These are phyloP conservation scores for Trichoderma pleuroti DNA, from an alignment of 2,329 filamentous ascomycete species.

Conservation along the genomic window DNA sequence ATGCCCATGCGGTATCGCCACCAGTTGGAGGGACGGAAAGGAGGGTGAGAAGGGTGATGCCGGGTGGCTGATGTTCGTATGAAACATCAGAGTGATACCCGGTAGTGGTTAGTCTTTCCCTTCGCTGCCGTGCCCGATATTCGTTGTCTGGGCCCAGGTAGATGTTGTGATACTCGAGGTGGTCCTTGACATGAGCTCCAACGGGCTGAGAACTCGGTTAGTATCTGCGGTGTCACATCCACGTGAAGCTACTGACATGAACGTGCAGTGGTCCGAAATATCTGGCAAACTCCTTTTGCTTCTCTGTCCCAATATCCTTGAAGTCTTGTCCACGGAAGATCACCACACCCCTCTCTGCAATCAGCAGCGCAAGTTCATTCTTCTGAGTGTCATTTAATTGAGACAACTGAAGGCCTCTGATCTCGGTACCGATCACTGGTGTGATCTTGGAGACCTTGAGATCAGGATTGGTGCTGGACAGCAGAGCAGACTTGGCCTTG, in stretches of 20 bases:
- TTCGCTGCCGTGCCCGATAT: conserved; percentile 1
- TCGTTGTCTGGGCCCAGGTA: conserved; percentile 14
- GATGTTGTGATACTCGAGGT: conserved; percentile 15
- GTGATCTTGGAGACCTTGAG: conserved; percentile 40
- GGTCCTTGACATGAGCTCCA: conserved; percentile 12
- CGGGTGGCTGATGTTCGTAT: conserved; percentile 50
- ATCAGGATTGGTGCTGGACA: conserved; percentile 28
- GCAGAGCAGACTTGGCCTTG: conserved; percentile 41
- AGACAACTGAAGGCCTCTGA: conserved; percentile 42
- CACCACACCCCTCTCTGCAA: conserved; percentile 45
- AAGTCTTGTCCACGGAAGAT: conserved; percentile 49
- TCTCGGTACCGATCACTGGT: conserved; percentile 41
- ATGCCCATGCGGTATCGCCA: conserved; percentile 48
- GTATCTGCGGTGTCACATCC: background rate
- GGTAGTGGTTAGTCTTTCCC: conserved; percentile 4
- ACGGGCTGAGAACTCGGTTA: background rate
- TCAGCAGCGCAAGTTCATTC: conserved; percentile 48
- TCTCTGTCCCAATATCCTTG: conserved; percentile 17
- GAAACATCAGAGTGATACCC: conserved; percentile 50
- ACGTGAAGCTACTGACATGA: background rate
- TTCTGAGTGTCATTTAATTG: conserved; percentile 43
- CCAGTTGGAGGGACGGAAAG: conserved; percentile 47
- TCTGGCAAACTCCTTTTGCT: conserved; percentile 8
- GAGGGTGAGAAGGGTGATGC: conserved; percentile 49
- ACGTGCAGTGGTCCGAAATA: conserved; percentile 10